Evolutionary conservation across 78 protist species (phyloP).

Genomic region (Dictyostelium capitatum): DNA sequence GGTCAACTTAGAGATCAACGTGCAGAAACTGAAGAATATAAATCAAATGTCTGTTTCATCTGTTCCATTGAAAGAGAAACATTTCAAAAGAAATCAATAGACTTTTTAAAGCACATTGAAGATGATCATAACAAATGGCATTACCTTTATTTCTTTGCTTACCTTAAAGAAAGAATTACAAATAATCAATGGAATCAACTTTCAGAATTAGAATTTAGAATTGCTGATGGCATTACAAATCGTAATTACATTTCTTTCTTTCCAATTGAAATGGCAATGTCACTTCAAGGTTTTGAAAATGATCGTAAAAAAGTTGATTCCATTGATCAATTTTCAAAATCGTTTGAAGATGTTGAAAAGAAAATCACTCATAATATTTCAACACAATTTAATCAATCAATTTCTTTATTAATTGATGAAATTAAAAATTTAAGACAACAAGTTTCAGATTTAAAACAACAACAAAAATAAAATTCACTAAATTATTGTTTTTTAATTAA

Average conservation of each 20-base stretch:
- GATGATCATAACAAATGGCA: conserved; percentile 87
- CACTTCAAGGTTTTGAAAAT: conserved; percentile 34
- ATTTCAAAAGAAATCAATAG: conserved; percentile 81
- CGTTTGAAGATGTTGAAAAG: conserved; percentile 48
- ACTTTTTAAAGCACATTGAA: conserved; percentile 70
- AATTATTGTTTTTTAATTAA: too few species aligned
- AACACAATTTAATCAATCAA: conserved; percentile 28
- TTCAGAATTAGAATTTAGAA: conserved; percentile 35
- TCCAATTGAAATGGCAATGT: conserved; percentile 67
- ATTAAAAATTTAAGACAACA: conserved; percentile 42
- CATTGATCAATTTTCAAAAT: not conserved
- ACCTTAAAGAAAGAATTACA: conserved; percentile 66
- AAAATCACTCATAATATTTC: conserved; percentile 10
- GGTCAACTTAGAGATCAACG: conserved; percentile 77
- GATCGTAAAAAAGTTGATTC: not conserved
- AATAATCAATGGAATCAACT: conserved; percentile 53
- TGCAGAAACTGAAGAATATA: conserved; percentile 43
- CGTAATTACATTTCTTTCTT: conserved; percentile 34
- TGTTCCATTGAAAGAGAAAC: conserved; percentile 83
- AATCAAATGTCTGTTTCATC: conserved; percentile 65
- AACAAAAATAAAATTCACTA: not conserved
- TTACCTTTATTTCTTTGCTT: conserved; percentile 81
- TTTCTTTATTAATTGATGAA: conserved; percentile 44
- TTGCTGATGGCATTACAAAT: conserved; percentile 17
- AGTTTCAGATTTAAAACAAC: conserved; percentile 33